Evolutionary conservation across 441 rosid species (phyloP).

Genomic region (Erysimum cheiri): DNA sequence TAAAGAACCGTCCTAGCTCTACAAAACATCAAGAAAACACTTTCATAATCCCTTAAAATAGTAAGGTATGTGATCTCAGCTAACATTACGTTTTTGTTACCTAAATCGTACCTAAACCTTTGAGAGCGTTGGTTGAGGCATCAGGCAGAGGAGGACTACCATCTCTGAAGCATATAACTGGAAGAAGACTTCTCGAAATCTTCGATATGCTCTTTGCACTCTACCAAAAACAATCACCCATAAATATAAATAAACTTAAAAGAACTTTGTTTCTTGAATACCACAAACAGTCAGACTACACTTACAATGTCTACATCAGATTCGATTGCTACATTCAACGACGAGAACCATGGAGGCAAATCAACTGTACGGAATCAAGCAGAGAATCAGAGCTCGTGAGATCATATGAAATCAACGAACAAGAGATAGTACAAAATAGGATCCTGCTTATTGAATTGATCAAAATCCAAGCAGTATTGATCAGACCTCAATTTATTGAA

Average conservation of each 20-base stretch:
- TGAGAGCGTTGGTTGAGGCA: constrained; percentile 55
- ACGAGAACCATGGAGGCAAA: constrained; percentile 92
- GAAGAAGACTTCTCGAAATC: constrained; percentile 63
- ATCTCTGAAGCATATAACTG: constrained; percentile 86
- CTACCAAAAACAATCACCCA: constrained; percentile 45
- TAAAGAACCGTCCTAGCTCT: constrained; percentile 55
- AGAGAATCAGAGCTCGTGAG: constrained; percentile 16
- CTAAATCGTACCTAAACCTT: constrained; percentile 62
- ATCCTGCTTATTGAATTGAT: background rate
- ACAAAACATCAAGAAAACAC: constrained; percentile 23
- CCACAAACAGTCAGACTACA: no score
- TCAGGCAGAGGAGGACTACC: constrained; percentile 96
- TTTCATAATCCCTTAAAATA: constrained; percentile 18
- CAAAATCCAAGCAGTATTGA: background rate
- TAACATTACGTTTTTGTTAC: constrained; percentile 6
- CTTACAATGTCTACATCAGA: constrained; percentile 80
- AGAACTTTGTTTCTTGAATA: background rate
- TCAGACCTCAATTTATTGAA: background rate
- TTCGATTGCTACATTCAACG: constrained; percentile 68
- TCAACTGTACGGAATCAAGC: constrained; percentile 65
- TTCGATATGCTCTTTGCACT: constrained; percentile 52
- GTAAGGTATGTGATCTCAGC: constrained; percentile 16
- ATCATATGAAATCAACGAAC: background rate
- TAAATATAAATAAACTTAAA: background rate
- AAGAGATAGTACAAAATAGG: background rate